phyloP scores from a whole-genome alignment of 2,329 filamentous ascomycete genomes.

The Moelleriella libera region DNA sequence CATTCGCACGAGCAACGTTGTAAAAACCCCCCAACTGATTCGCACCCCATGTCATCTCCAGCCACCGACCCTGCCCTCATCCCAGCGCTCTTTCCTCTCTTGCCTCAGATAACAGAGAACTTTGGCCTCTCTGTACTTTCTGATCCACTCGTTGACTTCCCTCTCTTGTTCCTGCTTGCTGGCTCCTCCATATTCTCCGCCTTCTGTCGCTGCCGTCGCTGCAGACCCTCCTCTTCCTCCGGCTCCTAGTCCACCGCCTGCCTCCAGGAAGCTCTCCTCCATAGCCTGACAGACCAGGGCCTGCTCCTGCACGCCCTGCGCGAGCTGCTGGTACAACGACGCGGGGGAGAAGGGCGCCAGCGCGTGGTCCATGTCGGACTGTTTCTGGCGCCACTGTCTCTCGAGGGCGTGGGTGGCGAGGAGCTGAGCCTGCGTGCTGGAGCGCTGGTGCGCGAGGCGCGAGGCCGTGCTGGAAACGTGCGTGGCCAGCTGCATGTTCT shows the following conservation, averaged over 20 bases:
- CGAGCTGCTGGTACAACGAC: slow-evolving; percentile 70
- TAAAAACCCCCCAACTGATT: neutral
- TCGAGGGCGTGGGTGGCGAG: slow-evolving; percentile 76
- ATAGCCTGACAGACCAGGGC: slow-evolving; percentile 66
- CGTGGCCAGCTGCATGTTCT: slow-evolving; percentile 58
- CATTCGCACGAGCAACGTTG: too few species aligned
- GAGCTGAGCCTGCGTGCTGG: slow-evolving; percentile 64
- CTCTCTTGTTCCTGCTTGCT: slow-evolving; percentile 48
- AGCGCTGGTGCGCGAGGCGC: slow-evolving; percentile 45
- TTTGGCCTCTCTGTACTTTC: slow-evolving; percentile 66
- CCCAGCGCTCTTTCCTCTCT: slow-evolving; percentile 87
- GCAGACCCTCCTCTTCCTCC: slow-evolving; percentile 8
- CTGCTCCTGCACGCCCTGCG: slow-evolving; percentile 67
- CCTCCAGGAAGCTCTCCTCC: slow-evolving; percentile 84
- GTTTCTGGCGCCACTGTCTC: slow-evolving; percentile 81
- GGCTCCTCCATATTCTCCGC: too few species aligned
- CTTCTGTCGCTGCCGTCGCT: too few species aligned
- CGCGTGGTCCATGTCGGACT: slow-evolving; percentile 76
- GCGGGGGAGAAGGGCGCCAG: slow-evolving; percentile 76
- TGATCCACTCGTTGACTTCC: slow-evolving; percentile 75
- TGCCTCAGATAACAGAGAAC: slow-evolving; percentile 65
- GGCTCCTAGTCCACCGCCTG: slow-evolving; percentile 32
- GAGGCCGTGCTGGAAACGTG: slow-evolving; percentile 47
- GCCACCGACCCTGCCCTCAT: slow-evolving; percentile 86
- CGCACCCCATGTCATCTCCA: slow-evolving; percentile 51